These are phyloP conservation scores for Sambucus nigra DNA, from an alignment of 129 eudicot genomes.

Conservation along the genomic window DNA sequence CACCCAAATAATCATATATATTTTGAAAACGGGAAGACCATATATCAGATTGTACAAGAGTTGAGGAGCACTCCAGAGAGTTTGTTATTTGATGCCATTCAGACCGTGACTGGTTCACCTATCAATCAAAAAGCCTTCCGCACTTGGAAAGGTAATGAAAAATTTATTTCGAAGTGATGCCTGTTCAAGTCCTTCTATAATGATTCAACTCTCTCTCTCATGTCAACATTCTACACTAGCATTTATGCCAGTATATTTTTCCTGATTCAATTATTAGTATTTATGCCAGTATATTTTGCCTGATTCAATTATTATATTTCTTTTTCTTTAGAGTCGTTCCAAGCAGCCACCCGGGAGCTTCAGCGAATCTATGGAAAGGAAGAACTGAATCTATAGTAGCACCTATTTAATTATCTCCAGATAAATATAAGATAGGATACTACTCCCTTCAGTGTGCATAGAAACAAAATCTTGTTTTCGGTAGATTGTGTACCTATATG, in stretches of 20 bases:
- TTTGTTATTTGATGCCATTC: conserved; percentile 62
- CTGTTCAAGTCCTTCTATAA: neutral
- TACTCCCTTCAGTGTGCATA: conserved; percentile 2
- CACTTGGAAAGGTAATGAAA: conserved; percentile 62
- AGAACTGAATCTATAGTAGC: conserved; percentile 41
- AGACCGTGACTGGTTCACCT: conserved; percentile 61
- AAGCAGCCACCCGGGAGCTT: conserved; percentile 90
- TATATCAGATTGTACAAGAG: conserved; percentile 81
- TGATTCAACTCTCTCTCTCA: neutral
- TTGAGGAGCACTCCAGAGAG: conserved; percentile 59
- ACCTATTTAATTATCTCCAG: conserved; percentile 3
- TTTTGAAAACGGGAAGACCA: conserved; percentile 72
- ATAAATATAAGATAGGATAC: conserved; percentile 10
- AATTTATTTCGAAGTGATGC: too few species aligned
- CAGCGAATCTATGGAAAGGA: conserved; percentile 85
- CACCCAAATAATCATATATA: conserved; percentile 89
- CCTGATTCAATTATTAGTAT: too few species aligned
- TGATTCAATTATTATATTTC: too few species aligned
- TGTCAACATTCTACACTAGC: neutral
- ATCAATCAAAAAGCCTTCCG: conserved; percentile 84
- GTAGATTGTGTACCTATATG: neutral
- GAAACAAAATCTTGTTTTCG: neutral
- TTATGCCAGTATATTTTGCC: too few species aligned
- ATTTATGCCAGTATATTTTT: neutral
- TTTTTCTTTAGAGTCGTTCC: conserved; percentile 44